Base-by-base conservation (phyloP, 495 filamentous ascomycete genomes). In the Thermochaetoides thermophila region DNA sequence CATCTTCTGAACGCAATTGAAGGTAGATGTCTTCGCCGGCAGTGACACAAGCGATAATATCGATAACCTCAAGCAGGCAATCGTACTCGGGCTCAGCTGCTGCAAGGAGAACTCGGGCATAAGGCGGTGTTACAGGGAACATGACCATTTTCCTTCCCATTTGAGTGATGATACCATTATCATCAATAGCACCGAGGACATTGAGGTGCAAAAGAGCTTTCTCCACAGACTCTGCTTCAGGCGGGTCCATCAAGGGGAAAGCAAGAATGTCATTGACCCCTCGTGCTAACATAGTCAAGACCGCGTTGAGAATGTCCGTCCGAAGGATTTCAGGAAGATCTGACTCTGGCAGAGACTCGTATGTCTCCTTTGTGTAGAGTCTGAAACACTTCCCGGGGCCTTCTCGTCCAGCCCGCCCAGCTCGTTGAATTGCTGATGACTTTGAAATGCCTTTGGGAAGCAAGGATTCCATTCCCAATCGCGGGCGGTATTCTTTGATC, bases 231-330 rank as follows among this genome's bases (percentile, higher is more conserved):
- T 87, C 79, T 14, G 75, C 57, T 1, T 78, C 73, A 0, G 87
- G 91, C 1, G 71, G 69, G 36, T 87, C 83, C 48, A 99, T 73
- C 35, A 93, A 75, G 0, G 86, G 81, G 45, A 99, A 99, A 0
- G 65, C 60, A 27, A 84, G 53, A 17, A 96, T 73, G 49, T 96
- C 77, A 13, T 82, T 67, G 7, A 92, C 73, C 0, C 87, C 89
- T 21, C 85, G 67, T 7, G 91, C 87, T 50, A 94, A 95, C 77
- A 99, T 87, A 1, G 77, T 91, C 11, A 99, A 60, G n/a, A 95
- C 57, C 2, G 85, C 78, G 31, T 81, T 74, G 15, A 82, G 70
- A 2, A 96, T 61, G 51, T 99, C 91, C 37, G 79, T 85, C 17
- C 91, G 71, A 7, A 96, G 62, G 8, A 99, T 95, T 51, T 96